Conservation (phyloP, 169 alveolate species). For the Neospora caninum region DNA sequence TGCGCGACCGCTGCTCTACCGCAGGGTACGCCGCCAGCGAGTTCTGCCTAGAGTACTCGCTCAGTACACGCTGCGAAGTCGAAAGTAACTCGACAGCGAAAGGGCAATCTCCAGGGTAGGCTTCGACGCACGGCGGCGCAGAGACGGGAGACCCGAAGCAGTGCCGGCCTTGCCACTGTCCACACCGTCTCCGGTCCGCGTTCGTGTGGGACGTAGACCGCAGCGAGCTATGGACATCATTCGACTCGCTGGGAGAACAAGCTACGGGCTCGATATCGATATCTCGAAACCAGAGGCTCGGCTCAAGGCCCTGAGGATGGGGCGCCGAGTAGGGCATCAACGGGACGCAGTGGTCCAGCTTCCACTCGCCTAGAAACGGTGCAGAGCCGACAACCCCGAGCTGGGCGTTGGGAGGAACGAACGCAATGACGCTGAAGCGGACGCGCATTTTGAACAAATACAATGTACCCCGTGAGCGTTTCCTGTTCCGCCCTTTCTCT, state of each 20-base stretch:
- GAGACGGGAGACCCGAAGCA: neutral
- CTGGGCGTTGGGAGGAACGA: slow-evolving; percentile 67
- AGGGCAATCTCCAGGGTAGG: neutral
- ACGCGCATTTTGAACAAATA: slow-evolving; percentile 19
- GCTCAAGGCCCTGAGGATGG: slow-evolving; percentile 51
- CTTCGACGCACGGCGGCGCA: neutral
- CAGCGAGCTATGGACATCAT: neutral
- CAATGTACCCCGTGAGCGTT: neutral
- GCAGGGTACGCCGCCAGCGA: neutral
- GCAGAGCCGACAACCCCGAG: slow-evolving; percentile 67
- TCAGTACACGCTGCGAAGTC: neutral
- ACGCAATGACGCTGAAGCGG: slow-evolving; percentile 65
- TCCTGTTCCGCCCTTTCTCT: too few species aligned
- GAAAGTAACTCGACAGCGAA: slow-evolving; percentile 13
- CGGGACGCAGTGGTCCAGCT: slow-evolving; percentile 55
- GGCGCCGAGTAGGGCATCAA: slow-evolving; percentile 57
- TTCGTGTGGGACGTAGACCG: neutral
- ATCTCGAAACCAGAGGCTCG: slow-evolving; percentile 69
- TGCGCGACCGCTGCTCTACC: neutral
- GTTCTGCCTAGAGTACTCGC: neutral
- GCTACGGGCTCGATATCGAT: slow-evolving; percentile 13
- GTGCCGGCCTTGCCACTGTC: neutral
- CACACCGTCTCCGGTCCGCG: neutral
- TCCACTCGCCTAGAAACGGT: slow-evolving; percentile 60
- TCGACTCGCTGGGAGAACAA: neutral